Percentiles rank a stretch among this genome's conserved stretches.
These are phyloP conservation scores for Clohesyomyces aquaticus DNA, from an alignment of 495 filamentous ascomycete species.

Conservation along the genomic window DNA sequence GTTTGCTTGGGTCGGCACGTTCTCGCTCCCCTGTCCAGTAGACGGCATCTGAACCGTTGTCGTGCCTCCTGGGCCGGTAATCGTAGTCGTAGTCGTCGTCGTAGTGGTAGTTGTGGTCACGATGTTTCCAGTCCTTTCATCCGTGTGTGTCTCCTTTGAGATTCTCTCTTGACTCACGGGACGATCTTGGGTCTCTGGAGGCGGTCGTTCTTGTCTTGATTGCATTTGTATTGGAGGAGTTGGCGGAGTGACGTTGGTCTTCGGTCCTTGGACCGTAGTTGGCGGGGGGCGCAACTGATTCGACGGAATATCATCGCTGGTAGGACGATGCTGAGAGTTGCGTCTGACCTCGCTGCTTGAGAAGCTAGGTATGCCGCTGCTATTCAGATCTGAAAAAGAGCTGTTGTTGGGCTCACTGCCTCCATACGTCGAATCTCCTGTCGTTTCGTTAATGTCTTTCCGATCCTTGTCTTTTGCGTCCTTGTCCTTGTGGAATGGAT, in stretches of 20 bases:
- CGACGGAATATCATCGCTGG: constrained; percentile 10
- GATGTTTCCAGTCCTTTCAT: constrained; percentile 26
- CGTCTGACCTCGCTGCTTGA: constrained; percentile 30
- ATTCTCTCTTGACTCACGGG: constrained; percentile 15
- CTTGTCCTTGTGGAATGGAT: constrained; percentile 40
- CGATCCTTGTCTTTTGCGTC: constrained; percentile 36
- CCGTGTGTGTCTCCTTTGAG: constrained; percentile 24
- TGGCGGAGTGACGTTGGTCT: constrained; percentile 29
- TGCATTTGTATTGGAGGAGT: constrained; percentile 21
- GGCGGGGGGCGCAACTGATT: constrained; percentile 14
- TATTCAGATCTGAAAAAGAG: constrained; percentile 31
- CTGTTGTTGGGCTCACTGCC: constrained; percentile 31
- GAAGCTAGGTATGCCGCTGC: constrained; percentile 26
- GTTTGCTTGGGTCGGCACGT: constrained; percentile 10
- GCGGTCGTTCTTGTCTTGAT: constrained; percentile 11
- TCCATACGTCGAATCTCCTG: constrained; percentile 30
- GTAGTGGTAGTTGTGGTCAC: constrained; percentile 37
- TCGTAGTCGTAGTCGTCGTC: constrained; percentile 38
- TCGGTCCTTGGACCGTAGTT: constrained; percentile 13
- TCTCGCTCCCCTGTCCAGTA: background rate
- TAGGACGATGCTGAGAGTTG: constrained; percentile 8
- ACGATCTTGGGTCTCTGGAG: background rate
- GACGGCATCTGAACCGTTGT: constrained; percentile 32
- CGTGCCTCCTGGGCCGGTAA: constrained; percentile 32
- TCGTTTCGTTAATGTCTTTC: constrained; percentile 12